phyloP scores from a whole-genome alignment of 306 rosid genomes.

The Begonia loranthoides region DNA sequence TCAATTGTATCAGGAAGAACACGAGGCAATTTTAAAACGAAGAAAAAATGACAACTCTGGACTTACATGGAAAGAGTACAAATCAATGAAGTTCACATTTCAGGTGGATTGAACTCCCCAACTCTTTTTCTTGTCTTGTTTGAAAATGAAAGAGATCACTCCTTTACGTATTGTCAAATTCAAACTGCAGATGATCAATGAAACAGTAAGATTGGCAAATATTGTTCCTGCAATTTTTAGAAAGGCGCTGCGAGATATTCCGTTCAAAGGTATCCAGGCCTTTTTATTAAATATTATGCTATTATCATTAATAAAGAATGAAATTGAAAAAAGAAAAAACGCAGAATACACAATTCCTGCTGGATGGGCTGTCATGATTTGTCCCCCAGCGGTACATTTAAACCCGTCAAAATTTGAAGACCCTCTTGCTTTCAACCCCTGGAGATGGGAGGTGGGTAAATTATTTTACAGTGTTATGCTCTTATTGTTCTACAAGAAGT shows the following conservation, averaged over 20 bases:
- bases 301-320: no score
- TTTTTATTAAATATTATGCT: no score
- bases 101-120: slow-evolving; percentile 33
- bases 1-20: slow-evolving; percentile 52
- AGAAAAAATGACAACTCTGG: slow-evolving; percentile 52
- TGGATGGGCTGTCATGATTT: slow-evolving; percentile 91
- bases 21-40: slow-evolving; percentile 52
- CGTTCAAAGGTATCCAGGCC: slow-evolving; percentile 52
- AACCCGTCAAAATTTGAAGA: slow-evolving; percentile 64
- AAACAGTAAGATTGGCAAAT: slow-evolving; percentile 91
- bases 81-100: slow-evolving; percentile 87
- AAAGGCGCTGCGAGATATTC: slow-evolving; percentile 54
- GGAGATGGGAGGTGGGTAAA: slow-evolving; percentile 68
- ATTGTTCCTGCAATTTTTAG: slow-evolving; percentile 94
- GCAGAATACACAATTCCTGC: slow-evolving; percentile 88
- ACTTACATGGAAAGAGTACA: slow-evolving; percentile 90
- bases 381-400: slow-evolving; percentile 95
- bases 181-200: slow-evolving; percentile 69
- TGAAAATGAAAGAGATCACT: neutral
- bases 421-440: slow-evolving; percentile 77
- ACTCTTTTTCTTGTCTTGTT: neutral
- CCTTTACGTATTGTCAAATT: slow-evolving; percentile 5
- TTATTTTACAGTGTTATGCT: neutral
- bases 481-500: no score
- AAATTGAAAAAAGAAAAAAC: neutral